Conservation (phyloP, 148 eudicot genomes). For the Vaccinium darrowii region DNA sequence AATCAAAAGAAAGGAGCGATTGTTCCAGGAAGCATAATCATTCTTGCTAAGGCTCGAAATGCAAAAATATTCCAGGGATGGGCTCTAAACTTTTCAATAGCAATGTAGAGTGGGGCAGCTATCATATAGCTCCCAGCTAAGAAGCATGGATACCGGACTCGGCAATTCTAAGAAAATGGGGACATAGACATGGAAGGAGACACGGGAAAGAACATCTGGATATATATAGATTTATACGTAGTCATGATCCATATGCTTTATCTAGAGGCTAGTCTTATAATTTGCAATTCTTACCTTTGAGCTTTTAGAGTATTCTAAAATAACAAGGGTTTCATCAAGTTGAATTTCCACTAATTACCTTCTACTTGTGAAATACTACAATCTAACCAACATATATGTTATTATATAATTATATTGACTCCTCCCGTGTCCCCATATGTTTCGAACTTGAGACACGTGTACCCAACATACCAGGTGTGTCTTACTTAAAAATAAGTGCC, state of each 20-base stretch:
- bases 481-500: neutral
- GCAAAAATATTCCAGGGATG: neutral
- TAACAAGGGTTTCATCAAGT: neutral
- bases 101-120: neutral
- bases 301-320: neutral
- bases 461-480: neutral
- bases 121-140: neutral
- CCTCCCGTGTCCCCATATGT: neutral
- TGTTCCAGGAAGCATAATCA: neutral
- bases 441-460: neutral
- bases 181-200: neutral
- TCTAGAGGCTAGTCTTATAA: neutral
- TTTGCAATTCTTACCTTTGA: neutral
- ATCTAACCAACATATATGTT: neutral
- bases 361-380: neutral
- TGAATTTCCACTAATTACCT: neutral
- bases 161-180: neutral
- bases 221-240: neutral
- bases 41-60: neutral
- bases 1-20: neutral
- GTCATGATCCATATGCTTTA: neutral
- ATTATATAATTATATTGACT: neutral
- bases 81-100: neutral
- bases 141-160: neutral
- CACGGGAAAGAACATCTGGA: neutral